A percentile compares a stretch with the other conserved stretches of the same genome.
Conservation (phyloP, 495 filamentous ascomycete species). For the Cudoniella acicularis region DNA sequence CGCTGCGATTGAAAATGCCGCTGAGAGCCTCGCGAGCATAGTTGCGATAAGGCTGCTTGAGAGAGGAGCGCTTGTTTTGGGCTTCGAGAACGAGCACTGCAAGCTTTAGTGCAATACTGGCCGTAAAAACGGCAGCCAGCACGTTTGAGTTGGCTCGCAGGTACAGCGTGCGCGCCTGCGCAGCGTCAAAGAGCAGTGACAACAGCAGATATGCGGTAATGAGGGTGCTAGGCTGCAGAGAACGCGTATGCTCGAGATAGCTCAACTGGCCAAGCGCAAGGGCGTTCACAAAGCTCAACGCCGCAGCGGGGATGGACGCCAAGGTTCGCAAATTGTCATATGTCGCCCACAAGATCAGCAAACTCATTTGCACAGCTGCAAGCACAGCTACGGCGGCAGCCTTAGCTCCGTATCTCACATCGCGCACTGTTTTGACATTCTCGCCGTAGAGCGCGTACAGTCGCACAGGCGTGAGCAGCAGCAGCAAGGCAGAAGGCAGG, state of each 20-base stretch:
- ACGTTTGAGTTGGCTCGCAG: slow-evolving; percentile 12
- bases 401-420: too few relatives aligned
- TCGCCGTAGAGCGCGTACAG: neutral
- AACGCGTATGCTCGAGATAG: slow-evolving; percentile 34
- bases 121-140: slow-evolving; percentile 16
- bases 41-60: slow-evolving; percentile 36
- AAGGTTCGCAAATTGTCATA: neutral
- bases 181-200: slow-evolving; percentile 53
- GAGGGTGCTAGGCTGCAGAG: slow-evolving; percentile 32
- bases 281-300: slow-evolving; percentile 33
- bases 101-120: slow-evolving; percentile 26
- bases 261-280: slow-evolving; percentile 32
- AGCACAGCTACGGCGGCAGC: neutral
- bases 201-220: slow-evolving; percentile 54
- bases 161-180: slow-evolving; percentile 41
- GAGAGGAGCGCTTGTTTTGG: slow-evolving; percentile 42
- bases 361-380: slow-evolving; percentile 23
- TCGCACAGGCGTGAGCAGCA: slow-evolving; percentile 36
- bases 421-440: neutral
- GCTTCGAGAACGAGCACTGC: slow-evolving; percentile 47
- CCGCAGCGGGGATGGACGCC: slow-evolving; percentile 30
- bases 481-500: slow-evolving; percentile 40
- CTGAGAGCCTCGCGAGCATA: slow-evolving; percentile 33
- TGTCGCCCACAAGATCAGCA: slow-evolving; percentile 46
- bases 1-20: slow-evolving; percentile 29